Base-by-base conservation (phyloP, 495 filamentous ascomycete species). In the Beverwykella pulmonaria region DNA sequence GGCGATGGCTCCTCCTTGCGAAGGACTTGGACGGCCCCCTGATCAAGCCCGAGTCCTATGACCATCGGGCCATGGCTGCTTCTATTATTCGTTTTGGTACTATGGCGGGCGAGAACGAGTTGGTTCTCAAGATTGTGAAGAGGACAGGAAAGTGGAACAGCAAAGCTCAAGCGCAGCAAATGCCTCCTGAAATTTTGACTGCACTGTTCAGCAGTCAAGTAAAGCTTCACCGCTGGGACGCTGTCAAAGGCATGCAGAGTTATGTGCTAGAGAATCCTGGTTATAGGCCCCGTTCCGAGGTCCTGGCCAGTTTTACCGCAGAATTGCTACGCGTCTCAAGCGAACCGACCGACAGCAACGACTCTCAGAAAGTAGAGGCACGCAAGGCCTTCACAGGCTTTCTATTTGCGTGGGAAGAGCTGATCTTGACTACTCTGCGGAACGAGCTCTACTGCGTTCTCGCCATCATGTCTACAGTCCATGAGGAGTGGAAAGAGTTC, bases 31-130 rank as follows among this genome's bases (percentile, higher is more conserved):
- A 88, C 70, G 86, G 84, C 5, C 84, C 84, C 26, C 26, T 82
- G 0, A 83, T 89, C n/a, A 73, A 79, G 46, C 59, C 64, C 6
- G 65, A 63, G 25, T 61, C 79, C 30, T 89, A 88, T 67, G 67
- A 72, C 1, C 70, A 84, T 49, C 79, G 79, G 19, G 71, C 66
- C 27, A 59, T 89, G 26, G 79, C 83, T 4, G 81, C 85, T n/a
- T 78, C 84, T 1, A 77, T 89, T 25, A 69, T 88, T 17, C 80
- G 83, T 9, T 88, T 85, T 67, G 87, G 84, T 6, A 75, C 79
- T 25, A 81, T 83, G 20, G 80, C 83, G 3, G 73, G 77, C 41
- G 82, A 88, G 62, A 61, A 63, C 8, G 59, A 73, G 0, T 76
- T 89, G 22, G 71, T 82, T n/a, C 61, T 79, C 12, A 68, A 76